A percentile compares a stretch with the other conserved stretches of the same genome.
These are phyloP conservation scores for Pterocarpus macrocarpus DNA, from an alignment of 306 rosid species.

Conservation along the genomic window DNA sequence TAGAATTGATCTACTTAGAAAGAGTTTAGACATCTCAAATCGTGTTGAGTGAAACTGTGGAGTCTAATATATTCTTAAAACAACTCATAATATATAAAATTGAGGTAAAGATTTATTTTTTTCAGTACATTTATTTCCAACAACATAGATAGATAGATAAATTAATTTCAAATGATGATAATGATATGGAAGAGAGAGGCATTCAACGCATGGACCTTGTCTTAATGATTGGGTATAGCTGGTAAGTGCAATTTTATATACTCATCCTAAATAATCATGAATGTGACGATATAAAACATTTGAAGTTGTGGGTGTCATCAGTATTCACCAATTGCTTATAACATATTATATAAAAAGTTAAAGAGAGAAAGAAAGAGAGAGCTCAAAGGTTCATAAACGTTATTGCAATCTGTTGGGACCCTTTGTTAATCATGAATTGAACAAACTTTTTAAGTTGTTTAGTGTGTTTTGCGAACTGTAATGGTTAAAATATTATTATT, in stretches of 20 bases:
- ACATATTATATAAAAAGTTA: slow-evolving; percentile 10
- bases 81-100: not conserved
- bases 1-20: not conserved
- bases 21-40: not conserved
- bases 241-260: slow-evolving; percentile 40
- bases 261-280: slow-evolving; percentile 44
- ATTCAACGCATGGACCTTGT: slow-evolving; percentile 35
- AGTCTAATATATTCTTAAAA: not conserved
- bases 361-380: not conserved
- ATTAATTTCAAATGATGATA: slow-evolving; percentile 3
- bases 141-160: not conserved
- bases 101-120: not conserved
- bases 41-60: not conserved
- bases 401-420: slow-evolving; percentile 60
- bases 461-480: slow-evolving; percentile 32
- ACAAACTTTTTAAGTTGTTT: slow-evolving; percentile 45
- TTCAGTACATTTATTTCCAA: not conserved
- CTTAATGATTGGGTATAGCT: slow-evolving; percentile 58
- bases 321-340: slow-evolving; percentile 33
- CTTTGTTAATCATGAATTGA: slow-evolving; percentile 58
- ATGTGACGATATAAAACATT: slow-evolving; percentile 32
- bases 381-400: not conserved
- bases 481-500: slow-evolving; percentile 35
- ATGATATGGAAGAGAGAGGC: not conserved
- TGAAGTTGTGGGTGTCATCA: slow-evolving; percentile 55